Base-by-base conservation (phyloP, 2,329 filamentous ascomycete species). In the Colletotrichum orbiculare region DNA sequence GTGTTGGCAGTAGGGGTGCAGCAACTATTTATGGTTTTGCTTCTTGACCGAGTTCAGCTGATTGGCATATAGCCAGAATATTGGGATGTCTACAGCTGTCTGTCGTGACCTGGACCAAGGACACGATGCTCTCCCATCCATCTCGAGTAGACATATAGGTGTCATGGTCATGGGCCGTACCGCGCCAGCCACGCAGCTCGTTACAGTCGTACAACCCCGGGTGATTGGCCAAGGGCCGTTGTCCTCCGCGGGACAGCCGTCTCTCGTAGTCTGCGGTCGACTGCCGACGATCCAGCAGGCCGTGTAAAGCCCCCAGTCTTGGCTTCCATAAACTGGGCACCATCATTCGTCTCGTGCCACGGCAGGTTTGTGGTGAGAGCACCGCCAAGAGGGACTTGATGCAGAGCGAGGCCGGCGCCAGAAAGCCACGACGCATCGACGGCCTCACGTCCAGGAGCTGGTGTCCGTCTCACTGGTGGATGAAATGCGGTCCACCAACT, bases 401-500 rank as follows among this genome's bases (percentile, higher is more conserved):
- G 43, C 11, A 55, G 45, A 39, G 35, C 35, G 15, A 9, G 25
- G 25, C 25, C 4, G 25, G 25, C 25, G 4, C 4, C 25, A 25
- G 25, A 25, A 25, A 25, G 25, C 25, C 48, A 38, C 17, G 13
- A 12, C 10, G 12, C 45, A 15, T 25, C 15, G 13, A 48, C 12
- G 45, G 41, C 11, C n/a, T 6, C n/a, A 42, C 41, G 45, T 25
- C 10, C n/a, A 9, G 2, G 6, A 12, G 5, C 34, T 15, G 7
- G 2, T 15, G 11, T 17, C 10, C 42, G 2, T n/a, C 54, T 42
- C 11, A 48, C 15, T 57, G 54, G 45, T 42, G 54, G 54, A 41
- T 15, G 45, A 41, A 57, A 41, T 41, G 6, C 34, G 25, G 17
- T 17, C 54, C 54, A 57, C 43, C 54, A 57, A 57, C 54, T n/a